Base-by-base conservation (phyloP, 257 asterid species). In the Penstemon davidsonii region DNA sequence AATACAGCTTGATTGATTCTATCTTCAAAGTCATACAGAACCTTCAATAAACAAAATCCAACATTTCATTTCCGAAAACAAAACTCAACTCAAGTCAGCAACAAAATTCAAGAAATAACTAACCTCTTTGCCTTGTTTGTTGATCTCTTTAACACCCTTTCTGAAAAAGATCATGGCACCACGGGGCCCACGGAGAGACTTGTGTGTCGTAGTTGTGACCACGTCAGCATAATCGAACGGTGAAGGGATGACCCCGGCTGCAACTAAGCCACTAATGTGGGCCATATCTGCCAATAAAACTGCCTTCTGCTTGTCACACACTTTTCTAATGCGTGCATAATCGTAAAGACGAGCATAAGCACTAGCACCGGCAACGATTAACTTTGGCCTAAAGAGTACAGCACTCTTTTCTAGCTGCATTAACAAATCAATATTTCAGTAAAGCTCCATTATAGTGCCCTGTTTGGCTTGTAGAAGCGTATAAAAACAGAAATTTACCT, bases 81-180 rank as follows among this genome's bases (percentile, higher is more conserved):
- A 56, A 65, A 55, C 45, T 53, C 46, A 44, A 19, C 62, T 36
- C 54, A 47, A 63, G 4, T 11, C n/a, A 10, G 56, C 67, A 50
- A 55, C 7, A 45, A 66, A 55, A 25, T 4, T 57, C 4, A 36
- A 19, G 4, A 59, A 63, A 33, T 40, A 60, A 75, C 88, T 52
- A 59, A 94, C 99, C 88, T 91, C 97, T 84, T 94, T 75, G 62
- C 96, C 97, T 74, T 94, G 90, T 77, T 94, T 88, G 87, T 90
- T 94, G 59, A 87, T 80, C 90, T 88, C 97, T 79, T 91, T 94
- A 46, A 87, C 82, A 33, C 99, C 99, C 83, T 91, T 94, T 78
- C 96, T 87, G 85, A 74, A 91, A 76, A 94, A 91, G 57, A 94
- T 94, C 97, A 94, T 91, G 76, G 99, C 99, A 60, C 99, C 99